phyloP scores from a whole-genome alignment of 2,329 filamentous ascomycete species.

The Gaeumannomyces sp. region DNA sequence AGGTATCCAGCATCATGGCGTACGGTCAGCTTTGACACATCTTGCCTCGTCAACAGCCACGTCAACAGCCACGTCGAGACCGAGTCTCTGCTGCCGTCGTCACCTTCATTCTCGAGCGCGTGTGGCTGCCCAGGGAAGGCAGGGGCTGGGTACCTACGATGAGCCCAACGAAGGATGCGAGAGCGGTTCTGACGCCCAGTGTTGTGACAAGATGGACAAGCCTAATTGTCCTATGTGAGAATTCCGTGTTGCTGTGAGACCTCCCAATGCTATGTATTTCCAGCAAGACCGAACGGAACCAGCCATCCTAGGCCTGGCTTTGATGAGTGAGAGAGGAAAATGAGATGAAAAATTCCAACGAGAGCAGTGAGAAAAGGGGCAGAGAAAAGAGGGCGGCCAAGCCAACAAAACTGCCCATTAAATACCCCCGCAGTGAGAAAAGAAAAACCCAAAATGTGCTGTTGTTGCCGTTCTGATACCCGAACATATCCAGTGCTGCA shows the following conservation, averaged over 20 bases:
- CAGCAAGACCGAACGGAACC: not conserved
- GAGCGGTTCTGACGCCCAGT: not conserved
- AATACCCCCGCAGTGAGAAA: not conserved
- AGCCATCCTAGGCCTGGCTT: not conserved
- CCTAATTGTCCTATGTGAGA: not conserved
- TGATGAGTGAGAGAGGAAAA: conserved; percentile 5
- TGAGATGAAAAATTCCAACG: not conserved
- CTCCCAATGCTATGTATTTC: not conserved
- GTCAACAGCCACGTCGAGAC: too few species aligned
- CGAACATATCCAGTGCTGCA: not conserved
- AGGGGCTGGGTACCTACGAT: too few species aligned
- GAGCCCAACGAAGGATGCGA: not conserved
- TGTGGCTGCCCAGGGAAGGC: too few species aligned
- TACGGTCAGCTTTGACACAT: too few species aligned
- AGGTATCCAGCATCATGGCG: too few species aligned
- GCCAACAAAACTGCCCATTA: too few species aligned
- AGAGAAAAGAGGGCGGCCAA: not conserved
- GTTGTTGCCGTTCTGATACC: not conserved
- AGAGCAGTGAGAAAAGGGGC: not conserved
- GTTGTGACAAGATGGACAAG: not conserved
- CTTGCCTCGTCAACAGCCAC: too few species aligned
- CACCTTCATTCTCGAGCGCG: too few species aligned
- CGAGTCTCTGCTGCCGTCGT: too few species aligned
- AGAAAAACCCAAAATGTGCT: not conserved
- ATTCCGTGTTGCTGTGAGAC: not conserved